Evolutionary conservation across 140 eudicot genomes (phyloP), one percentile per base, ranked within the genome.

Genomic region (Stevia rebaudiana): DNA sequence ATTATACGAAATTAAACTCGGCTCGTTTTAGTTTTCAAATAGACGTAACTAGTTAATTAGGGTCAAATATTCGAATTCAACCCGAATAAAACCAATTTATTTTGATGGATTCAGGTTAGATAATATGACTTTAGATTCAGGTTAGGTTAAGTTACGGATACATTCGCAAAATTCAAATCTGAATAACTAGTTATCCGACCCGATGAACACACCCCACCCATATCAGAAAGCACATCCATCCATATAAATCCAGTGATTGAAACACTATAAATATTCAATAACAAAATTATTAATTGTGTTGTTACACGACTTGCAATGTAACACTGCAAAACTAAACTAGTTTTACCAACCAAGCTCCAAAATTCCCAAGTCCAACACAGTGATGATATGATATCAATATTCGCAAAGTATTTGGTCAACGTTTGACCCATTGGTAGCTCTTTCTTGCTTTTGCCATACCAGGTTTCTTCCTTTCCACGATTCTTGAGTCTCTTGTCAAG

Each of bases 401-500:
- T 11, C 4, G 50, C 36, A 28, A 61, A 62, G 40, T 37, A 51
- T 50, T 12, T 9, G 46, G 22, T 78, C 58, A 89, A 73, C 97
- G 95, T 79, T 89, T 89, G 81, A 89, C 97, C 97, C 97, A 89
- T 59, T 86, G 95, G 86, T 79, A 89, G 78, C 97, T 89, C 85
- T 83, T 89, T 78, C 97, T 79, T 63, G 94, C 97, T 78, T 89
- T 89, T 11, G 95, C 95, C 80, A 81, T 86, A 9, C 97, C 97
- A 22, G 97, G 97, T 73, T 89, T 89, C 68, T 89, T 89, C 84
- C 97, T 76, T 74, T 89, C 95, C 68, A 89, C 97, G 42, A 86
- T 66, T 69, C 97, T 82, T 9, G 97, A 74, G 75, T 89, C 97
- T 67, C 97, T 77, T 12, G 95, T 89, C 79, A 89, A 77, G 78